Percentiles rank a stretch among this genome's conserved stretches.
Evolutionary conservation across 805 yeast species (phyloP).

Genomic region (Starmerella apis): DNA sequence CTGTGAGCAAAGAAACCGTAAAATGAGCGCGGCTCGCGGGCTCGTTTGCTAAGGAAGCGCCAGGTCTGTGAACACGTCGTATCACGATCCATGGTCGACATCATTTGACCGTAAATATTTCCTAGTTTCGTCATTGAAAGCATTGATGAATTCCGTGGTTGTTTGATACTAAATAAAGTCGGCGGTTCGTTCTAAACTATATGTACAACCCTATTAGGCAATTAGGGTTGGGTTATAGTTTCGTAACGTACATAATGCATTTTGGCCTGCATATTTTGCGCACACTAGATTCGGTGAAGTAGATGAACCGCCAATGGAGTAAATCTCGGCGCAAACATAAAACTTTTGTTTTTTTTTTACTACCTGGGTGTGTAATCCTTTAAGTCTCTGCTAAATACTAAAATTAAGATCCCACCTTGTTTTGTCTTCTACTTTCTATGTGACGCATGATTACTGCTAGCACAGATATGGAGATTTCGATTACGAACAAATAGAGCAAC

Average conservation of each 20-base stretch:
- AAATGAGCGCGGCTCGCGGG: slow-evolving; percentile 2
- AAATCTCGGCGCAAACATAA: no score
- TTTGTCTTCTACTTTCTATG: no score
- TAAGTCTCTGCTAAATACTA: no score
- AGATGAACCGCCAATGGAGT: no score
- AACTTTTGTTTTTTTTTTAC: no score
- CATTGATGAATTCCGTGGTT: not conserved
- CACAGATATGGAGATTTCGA: no score
- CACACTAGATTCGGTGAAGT: no score
- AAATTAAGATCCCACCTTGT: no score
- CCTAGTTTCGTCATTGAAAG: not conserved
- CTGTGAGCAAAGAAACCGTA: not conserved
- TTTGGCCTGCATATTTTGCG: not conserved
- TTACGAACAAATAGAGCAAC: no score
- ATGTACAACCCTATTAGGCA: not conserved
- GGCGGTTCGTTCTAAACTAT: not conserved
- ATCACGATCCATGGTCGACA: not conserved
- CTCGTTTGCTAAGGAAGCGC: not conserved
- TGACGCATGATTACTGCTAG: no score
- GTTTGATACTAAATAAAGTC: not conserved
- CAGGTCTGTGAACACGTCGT: not conserved
- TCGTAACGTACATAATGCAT: not conserved
- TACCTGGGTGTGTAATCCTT: no score
- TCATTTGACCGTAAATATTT: not conserved
- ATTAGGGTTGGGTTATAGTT: not conserved